phyloP scores from a whole-genome alignment of 805 yeast genomes.

The Metschnikowia borealis region DNA sequence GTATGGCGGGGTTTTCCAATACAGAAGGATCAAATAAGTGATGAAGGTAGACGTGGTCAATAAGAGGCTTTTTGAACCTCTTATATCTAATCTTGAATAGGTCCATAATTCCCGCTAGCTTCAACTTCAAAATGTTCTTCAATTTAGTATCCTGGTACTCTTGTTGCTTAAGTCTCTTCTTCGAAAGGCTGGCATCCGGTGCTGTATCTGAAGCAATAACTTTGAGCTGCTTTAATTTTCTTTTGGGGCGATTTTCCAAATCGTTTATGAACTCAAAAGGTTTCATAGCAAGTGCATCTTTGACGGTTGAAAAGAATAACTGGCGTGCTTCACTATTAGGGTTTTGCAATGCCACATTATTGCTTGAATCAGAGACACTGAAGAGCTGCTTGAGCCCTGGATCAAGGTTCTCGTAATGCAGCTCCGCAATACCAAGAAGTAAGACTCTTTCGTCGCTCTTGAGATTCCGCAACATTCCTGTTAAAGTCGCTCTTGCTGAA shows the following conservation, averaged over 20 bases:
- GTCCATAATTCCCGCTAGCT: conserved; percentile 85
- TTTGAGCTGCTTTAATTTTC: conserved; percentile 41
- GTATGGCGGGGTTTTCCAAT: conserved; percentile 32
- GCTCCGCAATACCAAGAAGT: conserved; percentile 68
- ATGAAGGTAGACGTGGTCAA: conserved; percentile 69
- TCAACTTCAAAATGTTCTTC: conserved; percentile 80
- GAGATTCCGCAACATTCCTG: conserved; percentile 63
- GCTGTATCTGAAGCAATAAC: conserved; percentile 21
- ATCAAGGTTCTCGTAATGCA: conserved; percentile 35
- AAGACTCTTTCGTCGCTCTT: conserved; percentile 70
- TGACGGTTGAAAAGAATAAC: conserved; percentile 53
- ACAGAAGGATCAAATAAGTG: conserved; percentile 72
- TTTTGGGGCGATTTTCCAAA: conserved; percentile 50
- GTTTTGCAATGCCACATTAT: conserved; percentile 40
- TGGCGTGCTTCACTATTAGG: conserved; percentile 48
- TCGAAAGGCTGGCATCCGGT: conserved; percentile 34
- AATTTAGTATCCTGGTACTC: conserved; percentile 71
- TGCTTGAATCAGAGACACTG: conserved; percentile 47
- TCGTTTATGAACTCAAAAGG: conserved; percentile 72
- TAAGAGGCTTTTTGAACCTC: conserved; percentile 83
- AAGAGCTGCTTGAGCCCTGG: conserved; percentile 52
- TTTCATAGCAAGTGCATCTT: conserved; percentile 54
- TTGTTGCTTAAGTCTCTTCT: conserved; percentile 46
- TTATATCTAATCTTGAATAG: conserved; percentile 81
- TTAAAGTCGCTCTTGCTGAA: conserved; percentile 67